Base-by-base conservation (phyloP, 148 eudicot genomes). In the Cornus controversa region DNA sequence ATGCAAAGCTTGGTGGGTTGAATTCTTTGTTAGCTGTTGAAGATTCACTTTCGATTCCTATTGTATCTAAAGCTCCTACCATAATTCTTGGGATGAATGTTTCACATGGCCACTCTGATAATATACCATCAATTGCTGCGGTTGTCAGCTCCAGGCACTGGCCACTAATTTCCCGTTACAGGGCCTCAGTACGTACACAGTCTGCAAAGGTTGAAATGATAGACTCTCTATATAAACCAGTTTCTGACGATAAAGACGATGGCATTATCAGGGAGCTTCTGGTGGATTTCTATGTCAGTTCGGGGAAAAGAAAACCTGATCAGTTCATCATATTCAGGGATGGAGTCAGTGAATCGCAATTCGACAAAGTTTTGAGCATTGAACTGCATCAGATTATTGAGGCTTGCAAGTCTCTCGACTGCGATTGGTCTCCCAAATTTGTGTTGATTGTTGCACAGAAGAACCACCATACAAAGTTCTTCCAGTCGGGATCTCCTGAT, bases 271-370 rank as follows among this genome's bases (percentile, higher is more conserved):
- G 98, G 91, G 98, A 94, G 80, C 77, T 80, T 25, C 70, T 94
- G 23, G 77, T 86, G 66, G 98, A 94, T 69, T 94, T 90, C 66
- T 92, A 92, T 47, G 67, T 73, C 18, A 94, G 93, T 77, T 90
- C 97, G 8, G 84, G 80, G 50, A 86, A 88, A 65, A 80, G 87
- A 76, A 92, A 94, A 82, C 95, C 97, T 1, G 95, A 94, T 25
- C 93, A 94, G 11, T 89, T 94, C 0, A 91, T 94, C 4, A 89
- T 92, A 50, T 94, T 94, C 69, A 86, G 98, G 87, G 98, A 94
- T 84, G 98, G 98, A 28, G 98, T 94, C 0, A 92, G 97, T 25
- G 98, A 94, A 80, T 89, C 93, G 0, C 98, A 94, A 66, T 94
- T 94, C 81, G 91, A 89, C 66, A 97, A 94, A 85, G 98, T 94